A percentile compares a stretch with the other conserved stretches of the same genome.
phyloP scores from a whole-genome alignment of 768 basidiomycete species.

The Suillus alpinus region DNA sequence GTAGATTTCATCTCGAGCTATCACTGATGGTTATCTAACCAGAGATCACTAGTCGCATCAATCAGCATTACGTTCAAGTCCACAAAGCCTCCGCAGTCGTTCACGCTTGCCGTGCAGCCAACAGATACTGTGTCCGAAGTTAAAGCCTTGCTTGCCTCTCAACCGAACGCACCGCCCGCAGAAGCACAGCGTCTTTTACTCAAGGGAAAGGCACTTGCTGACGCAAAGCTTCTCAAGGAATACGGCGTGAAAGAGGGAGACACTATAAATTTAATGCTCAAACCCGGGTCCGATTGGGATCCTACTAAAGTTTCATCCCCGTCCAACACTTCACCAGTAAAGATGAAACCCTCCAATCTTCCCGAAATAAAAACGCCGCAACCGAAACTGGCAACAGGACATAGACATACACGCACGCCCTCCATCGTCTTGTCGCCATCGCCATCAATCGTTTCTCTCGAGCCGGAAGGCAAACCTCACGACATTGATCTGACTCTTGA shows the following conservation, averaged over 20 bases:
- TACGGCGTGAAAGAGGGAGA: slow-evolving; percentile 82
- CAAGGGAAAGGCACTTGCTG: slow-evolving; percentile 92
- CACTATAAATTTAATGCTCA: slow-evolving; percentile 83
- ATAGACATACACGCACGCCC: slow-evolving; percentile 64
- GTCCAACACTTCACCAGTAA: slow-evolving; percentile 17
- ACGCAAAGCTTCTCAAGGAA: slow-evolving; percentile 86
- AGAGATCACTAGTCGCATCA: slow-evolving; percentile 12
- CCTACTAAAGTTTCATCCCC: slow-evolving; percentile 35
- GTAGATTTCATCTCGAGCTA: slow-evolving; percentile 21
- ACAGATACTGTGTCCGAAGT: slow-evolving; percentile 83
- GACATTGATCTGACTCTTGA: slow-evolving; percentile 74
- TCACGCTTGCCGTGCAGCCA: slow-evolving; percentile 67
- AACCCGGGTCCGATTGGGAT: slow-evolving; percentile 70
- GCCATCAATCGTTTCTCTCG: slow-evolving; percentile 47
- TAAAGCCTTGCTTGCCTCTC: slow-evolving; percentile 70
- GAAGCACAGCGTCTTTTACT: slow-evolving; percentile 84
- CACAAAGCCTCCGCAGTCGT: slow-evolving; percentile 78
- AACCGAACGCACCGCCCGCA: slow-evolving; percentile 69
- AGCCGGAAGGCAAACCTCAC: slow-evolving; percentile 43
- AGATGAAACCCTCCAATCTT: slow-evolving; percentile 22
- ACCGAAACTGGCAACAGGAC: slow-evolving; percentile 27
- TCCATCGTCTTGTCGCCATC: slow-evolving; percentile 79
- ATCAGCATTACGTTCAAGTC: slow-evolving; percentile 86
- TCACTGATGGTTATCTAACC: slow-evolving; percentile 11
- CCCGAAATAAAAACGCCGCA: slow-evolving; percentile 21